These are phyloP conservation scores for Pseudocercospora vitis DNA, from an alignment of 2,329 filamentous ascomycete genomes.

Conservation along the genomic window DNA sequence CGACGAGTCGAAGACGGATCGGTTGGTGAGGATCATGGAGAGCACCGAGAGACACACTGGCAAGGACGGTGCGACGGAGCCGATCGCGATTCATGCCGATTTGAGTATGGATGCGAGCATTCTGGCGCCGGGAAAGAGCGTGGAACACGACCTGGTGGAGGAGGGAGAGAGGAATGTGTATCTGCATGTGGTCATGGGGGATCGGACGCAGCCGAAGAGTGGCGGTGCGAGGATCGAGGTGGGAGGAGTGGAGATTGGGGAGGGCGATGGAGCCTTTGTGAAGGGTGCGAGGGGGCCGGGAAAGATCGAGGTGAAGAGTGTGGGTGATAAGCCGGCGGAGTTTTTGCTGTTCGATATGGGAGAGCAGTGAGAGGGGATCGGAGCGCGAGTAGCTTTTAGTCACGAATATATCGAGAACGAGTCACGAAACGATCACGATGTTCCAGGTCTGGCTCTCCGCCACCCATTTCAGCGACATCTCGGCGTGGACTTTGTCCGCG, in stretches of 20 bases:
- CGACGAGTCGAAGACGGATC: constrained; percentile 70
- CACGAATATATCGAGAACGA: too few species aligned
- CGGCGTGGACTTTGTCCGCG: too few species aligned
- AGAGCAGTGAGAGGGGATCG: too few species aligned
- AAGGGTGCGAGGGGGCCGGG: constrained; percentile 50
- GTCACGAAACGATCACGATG: too few species aligned
- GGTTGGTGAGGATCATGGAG: constrained; percentile 73
- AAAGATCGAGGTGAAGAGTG: constrained; percentile 48
- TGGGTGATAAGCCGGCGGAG: constrained; percentile 49
- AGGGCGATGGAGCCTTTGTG: constrained; percentile 81
- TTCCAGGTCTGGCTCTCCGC: too few species aligned
- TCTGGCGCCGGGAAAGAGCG: constrained; percentile 63
- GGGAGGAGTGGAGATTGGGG: constrained; percentile 66
- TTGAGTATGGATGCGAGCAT: constrained; percentile 79
- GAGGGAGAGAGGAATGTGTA: constrained; percentile 69
- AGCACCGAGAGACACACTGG: constrained; percentile 65
- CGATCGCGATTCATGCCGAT: constrained; percentile 82
- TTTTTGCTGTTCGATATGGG: constrained; percentile 55
- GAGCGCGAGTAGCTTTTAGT: too few species aligned
- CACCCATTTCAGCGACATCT: too few species aligned
- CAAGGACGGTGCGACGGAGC: constrained; percentile 64
- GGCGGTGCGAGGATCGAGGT: constrained; percentile 70
- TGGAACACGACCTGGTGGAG: constrained; percentile 71
- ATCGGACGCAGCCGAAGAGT: constrained; percentile 56
- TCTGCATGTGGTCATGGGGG: constrained; percentile 73